phyloP scores from a whole-genome alignment of 164 flowering plant species.

The Houttuynia cordata region DNA sequence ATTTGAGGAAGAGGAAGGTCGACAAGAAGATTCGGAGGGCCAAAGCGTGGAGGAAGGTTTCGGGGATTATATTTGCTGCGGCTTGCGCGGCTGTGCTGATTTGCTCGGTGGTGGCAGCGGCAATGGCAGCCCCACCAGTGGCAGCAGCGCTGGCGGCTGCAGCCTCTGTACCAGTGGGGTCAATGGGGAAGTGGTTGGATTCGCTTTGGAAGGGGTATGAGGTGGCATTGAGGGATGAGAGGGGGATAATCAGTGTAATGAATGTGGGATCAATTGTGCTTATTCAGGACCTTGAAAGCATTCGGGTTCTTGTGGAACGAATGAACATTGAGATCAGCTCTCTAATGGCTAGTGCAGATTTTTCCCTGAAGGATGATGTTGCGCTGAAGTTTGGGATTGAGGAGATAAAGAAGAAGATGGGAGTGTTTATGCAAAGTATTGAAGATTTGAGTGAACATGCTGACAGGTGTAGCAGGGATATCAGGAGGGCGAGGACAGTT shows the following conservation, averaged over 20 bases:
- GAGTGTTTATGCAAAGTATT: conserved; percentile 42
- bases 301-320: conserved; percentile 45
- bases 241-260: conserved; percentile 50
- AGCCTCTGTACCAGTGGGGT: conserved; percentile 58
- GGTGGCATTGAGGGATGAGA: conserved; percentile 41
- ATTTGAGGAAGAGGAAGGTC: conserved; percentile 39
- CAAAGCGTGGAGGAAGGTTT: conserved; percentile 57
- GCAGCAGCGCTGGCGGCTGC: conserved; percentile 72
- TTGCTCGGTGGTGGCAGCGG: conserved; percentile 82
- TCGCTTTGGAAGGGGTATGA: conserved; percentile 60
- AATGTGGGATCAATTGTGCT: conserved; percentile 39
- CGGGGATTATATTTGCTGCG: conserved; percentile 52
- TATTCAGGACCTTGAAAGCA: conserved; percentile 59
- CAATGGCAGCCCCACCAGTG: conserved; percentile 72
- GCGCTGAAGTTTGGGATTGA: conserved; percentile 52
- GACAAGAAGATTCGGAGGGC: conserved; percentile 49
- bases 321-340: conserved; percentile 47
- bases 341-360: conserved; percentile 36
- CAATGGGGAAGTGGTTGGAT: conserved; percentile 74
- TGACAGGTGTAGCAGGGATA: conserved; percentile 48
- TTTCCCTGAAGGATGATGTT: conserved; percentile 40
- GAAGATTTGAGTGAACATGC: conserved; percentile 49
- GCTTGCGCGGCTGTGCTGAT: conserved; percentile 56
- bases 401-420: conserved; percentile 60
- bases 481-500: conserved; percentile 53